Base-by-base conservation (phyloP, 148 eudicot genomes). In the Gaultheria prostrata region DNA sequence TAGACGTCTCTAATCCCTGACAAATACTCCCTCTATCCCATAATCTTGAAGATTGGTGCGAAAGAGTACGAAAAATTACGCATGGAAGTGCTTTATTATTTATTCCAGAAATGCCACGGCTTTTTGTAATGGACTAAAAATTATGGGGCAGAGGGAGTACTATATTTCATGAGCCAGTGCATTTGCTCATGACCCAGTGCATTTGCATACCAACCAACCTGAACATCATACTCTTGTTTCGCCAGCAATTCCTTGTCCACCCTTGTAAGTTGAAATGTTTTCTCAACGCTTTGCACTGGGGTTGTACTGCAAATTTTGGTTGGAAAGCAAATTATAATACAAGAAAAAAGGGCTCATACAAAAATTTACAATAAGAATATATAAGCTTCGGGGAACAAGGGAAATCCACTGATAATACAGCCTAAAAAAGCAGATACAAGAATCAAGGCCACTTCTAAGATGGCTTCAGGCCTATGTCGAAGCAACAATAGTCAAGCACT, bases 141-240 rank as follows among this genome's bases (percentile, higher is more conserved):
- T 24, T 24, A 63, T 63, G 70, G 70, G 67, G 30, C 14, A 4
- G 30, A 24, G 70, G 70, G 70, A 63, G 70, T 63, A 24, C 70
- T 24, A 18, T 32, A 53, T 33, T 78, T 20, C 69, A 33, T 56
- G 8, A 78, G 17, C 20, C 8, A 78, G 46, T 15, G 28, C 61
- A 56, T 54, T 17, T 24, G 20, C 53, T 20, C 69, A 33, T 56
- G 8, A 78, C 8, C 20, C 8, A 78, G 46, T 15, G 28, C 61
- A 56, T 54, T 17, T 24, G 20, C 53, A 61, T 3, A 82, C 57
- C 46, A 80, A 78, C 88, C 80, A 70, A 93, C 97, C 97, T 92
- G 97, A 82, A 93, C 88, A 84, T 91, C 91, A 81, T 88, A 91
- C 51, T 90, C 97, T 13, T 89, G 88, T 87, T 91, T 91, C 21